Conservation (phyloP, 192 early-diverging fungal genomes). For the Phycomyces blakesleeanus region DNA sequence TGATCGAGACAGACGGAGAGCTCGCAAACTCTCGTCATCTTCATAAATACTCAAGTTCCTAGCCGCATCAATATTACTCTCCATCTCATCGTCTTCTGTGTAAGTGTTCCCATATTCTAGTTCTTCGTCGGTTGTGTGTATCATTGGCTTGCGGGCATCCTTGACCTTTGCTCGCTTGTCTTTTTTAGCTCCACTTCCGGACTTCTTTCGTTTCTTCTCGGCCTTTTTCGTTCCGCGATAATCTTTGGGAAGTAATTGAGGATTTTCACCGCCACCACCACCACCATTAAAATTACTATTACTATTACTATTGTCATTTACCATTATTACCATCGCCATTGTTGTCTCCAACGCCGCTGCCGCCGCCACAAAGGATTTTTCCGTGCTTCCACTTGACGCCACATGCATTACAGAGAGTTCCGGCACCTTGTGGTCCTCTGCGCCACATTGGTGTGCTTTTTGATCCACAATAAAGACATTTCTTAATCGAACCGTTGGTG, state of each 20-base stretch:
- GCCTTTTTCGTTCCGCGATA: not conserved
- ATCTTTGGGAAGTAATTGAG: not conserved
- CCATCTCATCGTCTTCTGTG: constrained; percentile 1
- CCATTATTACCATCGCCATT: no score
- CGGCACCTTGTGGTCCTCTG: constrained; percentile 64
- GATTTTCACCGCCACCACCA: constrained; percentile 15
- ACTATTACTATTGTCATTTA: no score
- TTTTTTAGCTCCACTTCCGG: constrained; percentile 12
- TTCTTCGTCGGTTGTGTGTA: not conserved
- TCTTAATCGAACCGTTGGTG: constrained; percentile 34
- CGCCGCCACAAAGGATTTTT: constrained; percentile 54
- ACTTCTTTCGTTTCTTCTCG: constrained; percentile 18
- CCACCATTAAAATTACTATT: no score
- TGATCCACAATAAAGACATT: constrained; percentile 62
- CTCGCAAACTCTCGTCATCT: not conserved
- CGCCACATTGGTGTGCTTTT: constrained; percentile 77
- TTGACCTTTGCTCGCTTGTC: constrained; percentile 19
- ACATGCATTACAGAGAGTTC: constrained; percentile 77
- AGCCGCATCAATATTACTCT: not conserved
- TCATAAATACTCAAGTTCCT: constrained; percentile 2
- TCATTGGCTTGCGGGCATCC: not conserved
- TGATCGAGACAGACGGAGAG: not conserved
- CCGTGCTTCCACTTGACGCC: constrained; percentile 83
- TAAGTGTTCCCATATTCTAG: not conserved
- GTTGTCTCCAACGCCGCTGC: no score